Evolutionary conservation across 495 filamentous ascomycete genomes (phyloP), one percentile per base, ranked within the genome.

Genomic region (Trichocladium antarcticum): DNA sequence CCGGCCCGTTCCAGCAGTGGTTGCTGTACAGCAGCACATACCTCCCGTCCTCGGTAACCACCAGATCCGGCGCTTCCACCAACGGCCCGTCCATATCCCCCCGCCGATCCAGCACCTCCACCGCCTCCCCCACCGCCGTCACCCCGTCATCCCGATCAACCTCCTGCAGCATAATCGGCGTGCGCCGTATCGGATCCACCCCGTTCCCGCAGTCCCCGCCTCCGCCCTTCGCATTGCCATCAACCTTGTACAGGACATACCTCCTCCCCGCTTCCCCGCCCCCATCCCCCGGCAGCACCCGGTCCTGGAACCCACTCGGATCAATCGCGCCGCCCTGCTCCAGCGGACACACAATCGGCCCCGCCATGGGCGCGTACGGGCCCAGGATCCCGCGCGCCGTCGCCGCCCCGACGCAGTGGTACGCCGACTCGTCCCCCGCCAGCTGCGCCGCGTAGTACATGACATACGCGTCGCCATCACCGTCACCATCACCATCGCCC

Each of bases 1-100:
- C 50, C 5, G 64, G 59, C 37, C 68, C 71, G 0, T 66, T 72
- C 55, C 67, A 82, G 58, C 73, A 78, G 47, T 80, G 73, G 5
- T 71, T 74, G 42, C 77, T 80, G 60, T 78, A 85, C 47, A 81
- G 81, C 4, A 85, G 63, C 47, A 76, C 70, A 58, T 78, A 83
- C 16, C 62, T 70, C 6, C 72, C 73, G 36, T 68, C 68, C 24
- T 52, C 62, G 24, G 24, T 27, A 27, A 27, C 61, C 5, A 76
- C 60, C 37, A 84, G 48, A 20, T 68, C 67, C 1, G 80, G 81
- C 14, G 79, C 82, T 61, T 84, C 80, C 12, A 83, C 72, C 1
- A 82, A 61, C 5, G 77, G 77, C 0, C 78, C 79, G 55, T 82
- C 81, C 16, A 52, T 58, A 27, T 71, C 67, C 6, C 21, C 31